phyloP scores from a whole-genome alignment of 371 early-diverging fungal genomes.

The Mortierella sp. region DNA sequence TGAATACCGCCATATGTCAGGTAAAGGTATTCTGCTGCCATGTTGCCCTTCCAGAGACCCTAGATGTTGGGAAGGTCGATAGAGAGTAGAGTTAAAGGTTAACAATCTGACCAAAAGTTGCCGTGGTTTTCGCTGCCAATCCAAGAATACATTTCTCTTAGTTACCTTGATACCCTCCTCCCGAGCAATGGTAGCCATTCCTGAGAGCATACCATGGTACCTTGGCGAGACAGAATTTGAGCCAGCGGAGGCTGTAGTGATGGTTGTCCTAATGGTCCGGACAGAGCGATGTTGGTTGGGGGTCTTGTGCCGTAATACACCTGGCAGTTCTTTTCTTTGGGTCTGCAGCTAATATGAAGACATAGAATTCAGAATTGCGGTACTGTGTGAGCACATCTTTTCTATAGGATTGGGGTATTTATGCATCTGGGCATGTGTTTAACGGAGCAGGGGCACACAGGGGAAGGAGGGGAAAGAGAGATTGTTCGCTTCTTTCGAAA shows the following conservation, averaged over 20 bases:
- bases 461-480: too few species aligned
- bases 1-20: slow-evolving; percentile 90
- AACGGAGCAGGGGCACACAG: too few species aligned
- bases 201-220: slow-evolving; percentile 66
- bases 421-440: too few species aligned
- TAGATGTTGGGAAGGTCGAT: slow-evolving; percentile 26
- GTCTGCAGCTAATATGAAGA: slow-evolving; percentile 37
- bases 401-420: too few species aligned
- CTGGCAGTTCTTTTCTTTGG: slow-evolving; percentile 38
- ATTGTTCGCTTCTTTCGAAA: too few species aligned
- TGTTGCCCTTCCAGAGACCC: slow-evolving; percentile 95
- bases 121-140: slow-evolving; percentile 4
- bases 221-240: slow-evolving; percentile 41
- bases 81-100: neutral
- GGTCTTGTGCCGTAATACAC: slow-evolving; percentile 25
- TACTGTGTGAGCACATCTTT: neutral
- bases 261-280: neutral
- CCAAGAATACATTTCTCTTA: slow-evolving; percentile 12
- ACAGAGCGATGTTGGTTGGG: neutral
- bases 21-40: slow-evolving; percentile 92
- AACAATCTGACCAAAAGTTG: neutral
- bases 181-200: slow-evolving; percentile 64
- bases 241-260: neutral
- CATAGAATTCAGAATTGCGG: neutral
- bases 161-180: slow-evolving; percentile 82